phyloP scores from a whole-genome alignment of 345 rosid species.

The Euphorbia lathyris region DNA sequence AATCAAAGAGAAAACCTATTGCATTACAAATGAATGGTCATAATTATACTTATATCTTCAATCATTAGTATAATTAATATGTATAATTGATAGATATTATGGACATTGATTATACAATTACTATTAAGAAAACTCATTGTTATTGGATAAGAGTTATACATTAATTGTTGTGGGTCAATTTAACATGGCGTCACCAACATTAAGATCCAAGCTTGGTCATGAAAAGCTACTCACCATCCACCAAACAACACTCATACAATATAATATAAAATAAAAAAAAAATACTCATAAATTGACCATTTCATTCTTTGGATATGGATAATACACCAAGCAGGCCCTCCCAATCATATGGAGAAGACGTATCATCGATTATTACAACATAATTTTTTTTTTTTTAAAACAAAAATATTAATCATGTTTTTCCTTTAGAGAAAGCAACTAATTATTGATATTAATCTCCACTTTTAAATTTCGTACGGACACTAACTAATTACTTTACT shows the following conservation, averaged over 20 bases:
- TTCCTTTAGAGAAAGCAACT: not conserved
- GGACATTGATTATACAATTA: no score
- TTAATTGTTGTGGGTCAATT: not conserved
- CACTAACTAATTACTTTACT: no score
- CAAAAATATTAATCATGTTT: not conserved
- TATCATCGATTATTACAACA: not conserved
- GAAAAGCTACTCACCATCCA: conserved; percentile 18
- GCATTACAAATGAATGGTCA: no score
- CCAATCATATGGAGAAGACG: conserved; percentile 11
- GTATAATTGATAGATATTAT: no score
- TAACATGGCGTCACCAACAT: conserved; percentile 31
- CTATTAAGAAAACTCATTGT: no score
- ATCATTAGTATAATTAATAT: no score
- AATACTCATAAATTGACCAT: conserved; percentile 8
- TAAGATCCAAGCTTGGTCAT: conserved; percentile 13
- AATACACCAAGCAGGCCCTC: conserved; percentile 8
- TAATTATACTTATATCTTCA: no score
- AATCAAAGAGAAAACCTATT: no score
- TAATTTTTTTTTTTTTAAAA: not conserved
- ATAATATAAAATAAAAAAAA: not conserved
- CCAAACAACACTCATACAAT: not conserved
- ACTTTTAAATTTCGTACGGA: not conserved
- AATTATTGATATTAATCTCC: not conserved
- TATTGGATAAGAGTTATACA: not conserved
- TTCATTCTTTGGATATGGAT: conserved; percentile 15